phyloP scores from a whole-genome alignment of 805 yeast species.

The Wilhelminamyces savonicus region DNA sequence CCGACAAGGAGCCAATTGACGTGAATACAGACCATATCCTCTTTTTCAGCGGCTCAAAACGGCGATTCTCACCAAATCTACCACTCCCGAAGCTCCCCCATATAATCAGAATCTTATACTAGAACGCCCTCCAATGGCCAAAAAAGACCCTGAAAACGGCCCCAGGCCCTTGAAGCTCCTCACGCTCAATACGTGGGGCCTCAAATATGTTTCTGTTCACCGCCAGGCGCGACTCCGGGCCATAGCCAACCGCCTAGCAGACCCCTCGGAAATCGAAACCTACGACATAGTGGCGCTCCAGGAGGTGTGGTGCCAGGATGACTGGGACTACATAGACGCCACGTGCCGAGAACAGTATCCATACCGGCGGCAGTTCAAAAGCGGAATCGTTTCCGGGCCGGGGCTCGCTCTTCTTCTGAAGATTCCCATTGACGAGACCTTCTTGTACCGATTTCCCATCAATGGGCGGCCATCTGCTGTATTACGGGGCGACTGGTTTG shows the following conservation, averaged over 20 bases:
- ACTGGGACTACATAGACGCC: conserved; percentile 61
- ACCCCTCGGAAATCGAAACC: conserved; percentile 22
- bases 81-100: too few relatives aligned
- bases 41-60: too few relatives aligned
- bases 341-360: conserved; percentile 48
- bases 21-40: too few relatives aligned
- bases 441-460: conserved; percentile 78
- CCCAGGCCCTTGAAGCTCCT: too few relatives aligned
- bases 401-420: conserved; percentile 83
- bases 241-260: conserved; percentile 61
- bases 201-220: conserved; percentile 72
- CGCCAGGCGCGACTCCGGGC: conserved; percentile 62
- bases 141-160: too few relatives aligned
- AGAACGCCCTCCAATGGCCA: too few relatives aligned
- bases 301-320: conserved; percentile 86
- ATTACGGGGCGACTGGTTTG: conserved; percentile 94
- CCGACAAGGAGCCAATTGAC: too few relatives aligned
- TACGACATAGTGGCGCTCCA: conserved; percentile 91
- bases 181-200: conserved; percentile 85
- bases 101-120: too few relatives aligned
- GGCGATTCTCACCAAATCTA: too few relatives aligned
- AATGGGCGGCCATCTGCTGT: conserved; percentile 95
- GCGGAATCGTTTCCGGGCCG: conserved; percentile 90
- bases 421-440: conserved; percentile 75
- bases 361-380: conserved; percentile 60